Percentiles rank a stretch among this genome's conserved stretches.
Conservation (phyloP, 179 eudicot species). For the Corrigiola litoralis region DNA sequence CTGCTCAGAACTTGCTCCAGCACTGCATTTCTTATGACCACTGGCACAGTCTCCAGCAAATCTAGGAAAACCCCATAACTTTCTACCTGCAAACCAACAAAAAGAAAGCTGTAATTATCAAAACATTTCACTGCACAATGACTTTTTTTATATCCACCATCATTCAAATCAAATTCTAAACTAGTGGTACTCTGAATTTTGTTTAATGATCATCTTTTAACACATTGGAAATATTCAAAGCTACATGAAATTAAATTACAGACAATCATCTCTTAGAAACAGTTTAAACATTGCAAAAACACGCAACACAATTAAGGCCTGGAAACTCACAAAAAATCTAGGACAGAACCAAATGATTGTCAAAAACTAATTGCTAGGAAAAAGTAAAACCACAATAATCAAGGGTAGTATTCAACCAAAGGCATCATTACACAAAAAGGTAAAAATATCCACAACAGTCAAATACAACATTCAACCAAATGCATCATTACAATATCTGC, state of each 20-base stretch:
- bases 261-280: background rate
- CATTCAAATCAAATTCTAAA: no score
- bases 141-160: background rate
- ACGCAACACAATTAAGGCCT: background rate
- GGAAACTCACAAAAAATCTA: background rate
- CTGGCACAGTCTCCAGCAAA: constrained; percentile 95
- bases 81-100: constrained; percentile 50
- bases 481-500: background rate
- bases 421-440: constrained; percentile 2
- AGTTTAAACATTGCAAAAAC: background rate
- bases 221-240: background rate
- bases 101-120: background rate
- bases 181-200: constrained; percentile 2
- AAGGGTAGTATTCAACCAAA: constrained; percentile 8
- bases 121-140: background rate
- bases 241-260: background rate
- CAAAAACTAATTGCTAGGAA: background rate
- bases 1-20: constrained; percentile 64
- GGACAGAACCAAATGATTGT: no score
- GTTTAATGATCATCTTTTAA: background rate
- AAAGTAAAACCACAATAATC: background rate
- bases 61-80: constrained; percentile 84
- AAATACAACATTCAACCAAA: background rate
- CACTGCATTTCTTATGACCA: constrained; percentile 54
- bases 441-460: background rate